Conservation (phyloP, 192 early-diverging fungal species). For the Entophlyctis luteolus region DNA sequence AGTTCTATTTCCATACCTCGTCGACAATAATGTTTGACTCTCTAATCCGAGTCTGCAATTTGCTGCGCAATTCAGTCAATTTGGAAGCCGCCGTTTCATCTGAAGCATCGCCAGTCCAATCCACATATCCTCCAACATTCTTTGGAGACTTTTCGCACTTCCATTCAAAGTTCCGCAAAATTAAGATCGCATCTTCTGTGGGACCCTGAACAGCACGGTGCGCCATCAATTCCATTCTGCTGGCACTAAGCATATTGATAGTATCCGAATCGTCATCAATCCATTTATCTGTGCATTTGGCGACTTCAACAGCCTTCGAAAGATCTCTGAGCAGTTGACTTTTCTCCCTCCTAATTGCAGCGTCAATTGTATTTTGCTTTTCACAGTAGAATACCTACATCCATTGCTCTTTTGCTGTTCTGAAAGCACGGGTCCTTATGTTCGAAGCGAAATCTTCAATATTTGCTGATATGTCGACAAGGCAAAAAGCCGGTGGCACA, state of each 20-base stretch:
- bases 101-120: slow-evolving; percentile 7
- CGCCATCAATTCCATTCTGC: slow-evolving; percentile 9
- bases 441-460: slow-evolving; percentile 13
- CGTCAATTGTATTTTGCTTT: neutral
- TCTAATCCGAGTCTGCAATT: neutral
- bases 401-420: slow-evolving; percentile 15
- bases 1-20: slow-evolving; percentile 8
- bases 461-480: slow-evolving; percentile 11
- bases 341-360: no score
- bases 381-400: neutral
- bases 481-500: slow-evolving; percentile 2
- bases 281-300: slow-evolving; percentile 6
- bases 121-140: slow-evolving; percentile 2
- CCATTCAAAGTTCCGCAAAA: slow-evolving; percentile 15
- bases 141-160: neutral
- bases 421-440: slow-evolving; percentile 6
- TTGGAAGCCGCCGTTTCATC: neutral
- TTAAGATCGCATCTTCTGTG: slow-evolving; percentile 25
- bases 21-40: slow-evolving; percentile 14
- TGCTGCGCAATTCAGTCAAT: neutral
- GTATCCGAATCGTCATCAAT: neutral
- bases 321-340: no score
- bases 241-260: neutral
- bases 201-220: slow-evolving; percentile 16
- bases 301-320: no score